Evolutionary conservation across 169 alveolate species (phyloP).

Genomic region (Plasmodium adleri): DNA sequence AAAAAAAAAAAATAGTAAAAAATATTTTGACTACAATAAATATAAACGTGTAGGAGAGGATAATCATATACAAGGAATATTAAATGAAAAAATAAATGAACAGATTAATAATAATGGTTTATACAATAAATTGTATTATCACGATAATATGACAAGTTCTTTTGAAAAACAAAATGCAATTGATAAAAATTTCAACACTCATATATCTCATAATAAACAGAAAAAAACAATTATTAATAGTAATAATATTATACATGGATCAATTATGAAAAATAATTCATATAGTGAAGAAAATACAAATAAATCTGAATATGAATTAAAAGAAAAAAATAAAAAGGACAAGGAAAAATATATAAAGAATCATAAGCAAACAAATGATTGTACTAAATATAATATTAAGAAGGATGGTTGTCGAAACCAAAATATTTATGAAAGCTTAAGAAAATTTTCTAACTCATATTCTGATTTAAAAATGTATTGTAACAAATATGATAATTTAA

Average conservation of each 20-base stretch:
- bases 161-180: constrained; percentile 7
- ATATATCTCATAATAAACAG: neutral
- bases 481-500: neutral
- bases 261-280: neutral
- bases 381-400: neutral
- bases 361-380: neutral
- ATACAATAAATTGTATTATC: constrained; percentile 13
- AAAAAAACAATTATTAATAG: neutral
- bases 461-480: neutral
- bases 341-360: neutral
- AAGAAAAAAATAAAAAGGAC: neutral
- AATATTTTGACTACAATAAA: constrained; percentile 1
- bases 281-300: neutral
- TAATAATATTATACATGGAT: constrained; percentile 24
- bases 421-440: neutral
- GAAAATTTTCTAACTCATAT: neutral
- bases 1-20: neutral
- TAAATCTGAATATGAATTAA: neutral
- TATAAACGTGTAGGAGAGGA: neutral
- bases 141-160: neutral
- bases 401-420: neutral
- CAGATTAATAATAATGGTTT: neutral
- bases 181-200: neutral
- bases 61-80: neutral
- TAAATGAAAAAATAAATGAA: neutral